Conservation (phyloP, 176 grass and related monocot species). For the Dendrocalamus sinicus region DNA sequence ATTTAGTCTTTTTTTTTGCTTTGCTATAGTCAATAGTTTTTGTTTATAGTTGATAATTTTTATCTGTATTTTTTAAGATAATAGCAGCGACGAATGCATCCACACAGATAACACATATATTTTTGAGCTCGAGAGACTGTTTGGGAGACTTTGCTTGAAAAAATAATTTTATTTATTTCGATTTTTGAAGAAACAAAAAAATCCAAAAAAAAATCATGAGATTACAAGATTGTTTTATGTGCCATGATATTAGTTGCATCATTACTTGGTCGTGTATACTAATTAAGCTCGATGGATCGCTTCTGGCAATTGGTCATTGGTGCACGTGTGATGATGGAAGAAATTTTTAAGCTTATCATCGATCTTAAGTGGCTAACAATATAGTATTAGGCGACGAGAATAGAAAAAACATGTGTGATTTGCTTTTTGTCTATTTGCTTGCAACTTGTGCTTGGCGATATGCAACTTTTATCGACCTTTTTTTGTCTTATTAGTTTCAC, state of each 20-base stretch:
- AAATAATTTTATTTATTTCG: too few species aligned
- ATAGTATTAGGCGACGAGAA: neutral
- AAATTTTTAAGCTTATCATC: neutral
- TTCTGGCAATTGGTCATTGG: neutral
- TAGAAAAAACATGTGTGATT: neutral
- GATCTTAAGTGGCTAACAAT: neutral
- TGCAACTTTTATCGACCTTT: neutral
- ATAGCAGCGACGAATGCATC: too few species aligned
- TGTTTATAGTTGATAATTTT: too few species aligned
- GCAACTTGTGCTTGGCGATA: neutral
- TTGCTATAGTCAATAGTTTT: too few species aligned
- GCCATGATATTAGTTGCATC: neutral
- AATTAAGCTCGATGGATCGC: too few species aligned
- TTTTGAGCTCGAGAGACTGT: too few species aligned
- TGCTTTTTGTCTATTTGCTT: neutral
- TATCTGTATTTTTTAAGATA: too few species aligned
- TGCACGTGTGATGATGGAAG: constrained; percentile 18
- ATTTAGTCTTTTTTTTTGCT: too few species aligned
- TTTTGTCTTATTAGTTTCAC: neutral
- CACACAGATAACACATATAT: too few species aligned
- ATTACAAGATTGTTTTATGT: neutral
- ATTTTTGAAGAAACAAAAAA: too few species aligned
- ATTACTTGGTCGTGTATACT: neutral
- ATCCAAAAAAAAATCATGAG: neutral
- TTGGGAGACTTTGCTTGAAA: too few species aligned